A percentile compares a stretch with the other conserved stretches of the same genome.
Conservation (phyloP, 441 rosid genomes). For the Sinapis alba region DNA sequence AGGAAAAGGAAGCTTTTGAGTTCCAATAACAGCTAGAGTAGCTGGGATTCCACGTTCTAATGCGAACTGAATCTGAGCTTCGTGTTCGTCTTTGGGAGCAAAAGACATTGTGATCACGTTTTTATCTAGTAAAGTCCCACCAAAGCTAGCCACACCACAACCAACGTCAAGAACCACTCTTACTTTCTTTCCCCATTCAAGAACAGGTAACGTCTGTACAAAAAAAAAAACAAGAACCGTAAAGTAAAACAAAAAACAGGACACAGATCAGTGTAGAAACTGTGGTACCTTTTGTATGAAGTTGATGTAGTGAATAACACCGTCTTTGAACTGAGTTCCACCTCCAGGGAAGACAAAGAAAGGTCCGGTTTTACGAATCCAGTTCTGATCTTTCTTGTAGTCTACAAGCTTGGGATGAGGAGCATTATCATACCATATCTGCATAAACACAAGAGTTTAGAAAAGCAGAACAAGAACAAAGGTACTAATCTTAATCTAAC, state of each 20-base stretch:
- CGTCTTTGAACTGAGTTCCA: slow-evolving; percentile 91
- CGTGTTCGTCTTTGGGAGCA: slow-evolving; percentile 97
- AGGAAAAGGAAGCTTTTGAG: slow-evolving; percentile 77
- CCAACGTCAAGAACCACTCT: slow-evolving; percentile 87
- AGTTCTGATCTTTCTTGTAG: slow-evolving; percentile 90
- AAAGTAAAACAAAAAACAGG: neutral
- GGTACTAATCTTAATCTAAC: too few species aligned
- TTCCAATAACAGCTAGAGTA: slow-evolving; percentile 78
- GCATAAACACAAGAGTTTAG: slow-evolving; percentile 12
- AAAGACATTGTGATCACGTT: slow-evolving; percentile 88
- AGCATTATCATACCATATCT: slow-evolving; percentile 84
- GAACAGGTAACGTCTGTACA: slow-evolving; percentile 63
- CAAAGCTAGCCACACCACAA: slow-evolving; percentile 94
- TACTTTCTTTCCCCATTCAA: slow-evolving; percentile 71
- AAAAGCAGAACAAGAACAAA: neutral
- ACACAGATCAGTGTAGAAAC: neutral
- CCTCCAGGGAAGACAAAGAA: slow-evolving; percentile 88
- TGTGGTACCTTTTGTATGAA: slow-evolving; percentile 60
- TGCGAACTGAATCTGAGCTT: slow-evolving; percentile 97
- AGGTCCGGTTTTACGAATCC: slow-evolving; percentile 75
- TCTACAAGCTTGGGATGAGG: slow-evolving; percentile 94
- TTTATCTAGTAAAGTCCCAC: slow-evolving; percentile 78
- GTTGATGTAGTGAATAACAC: slow-evolving; percentile 64
- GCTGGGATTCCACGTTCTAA: slow-evolving; percentile 93
- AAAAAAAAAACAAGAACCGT: neutral